These are phyloP conservation scores for Wakefieldia striispora DNA, from an alignment of 768 basidiomycete genomes.

Conservation along the genomic window DNA sequence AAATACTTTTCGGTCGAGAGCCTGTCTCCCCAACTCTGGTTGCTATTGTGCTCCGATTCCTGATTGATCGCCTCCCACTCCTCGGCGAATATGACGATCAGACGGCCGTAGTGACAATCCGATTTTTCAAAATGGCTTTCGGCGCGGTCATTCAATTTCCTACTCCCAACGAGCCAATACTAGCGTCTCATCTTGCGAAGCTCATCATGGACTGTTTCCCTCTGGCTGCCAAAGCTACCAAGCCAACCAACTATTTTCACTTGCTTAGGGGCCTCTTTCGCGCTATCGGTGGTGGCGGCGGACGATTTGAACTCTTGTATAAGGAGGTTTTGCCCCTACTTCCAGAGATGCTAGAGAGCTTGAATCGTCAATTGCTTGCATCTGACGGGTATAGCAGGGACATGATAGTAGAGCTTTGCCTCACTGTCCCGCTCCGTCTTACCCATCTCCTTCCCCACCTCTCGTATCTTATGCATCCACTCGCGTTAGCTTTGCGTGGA, in stretches of 20 bases:
- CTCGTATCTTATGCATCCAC: constrained; percentile 92
- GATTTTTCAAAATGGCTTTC: constrained; percentile 96
- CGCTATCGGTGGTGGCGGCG: constrained; percentile 87
- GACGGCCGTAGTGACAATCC: constrained; percentile 79
- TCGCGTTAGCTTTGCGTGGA: constrained; percentile 87
- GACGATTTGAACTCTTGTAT: constrained; percentile 91
- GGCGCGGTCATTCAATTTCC: constrained; percentile 77
- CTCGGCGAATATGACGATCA: constrained; percentile 85
- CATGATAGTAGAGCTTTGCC: constrained; percentile 94
- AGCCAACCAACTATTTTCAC: constrained; percentile 91
- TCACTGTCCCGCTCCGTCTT: constrained; percentile 93
- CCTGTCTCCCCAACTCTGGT: constrained; percentile 75
- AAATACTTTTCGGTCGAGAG: constrained; percentile 78
- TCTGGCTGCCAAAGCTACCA: constrained; percentile 85
- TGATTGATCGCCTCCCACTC: constrained; percentile 76
- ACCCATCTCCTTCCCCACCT: constrained; percentile 96
- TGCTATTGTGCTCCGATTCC: constrained; percentile 83
- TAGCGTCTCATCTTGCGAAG: constrained; percentile 91
- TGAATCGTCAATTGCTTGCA: constrained; percentile 85
- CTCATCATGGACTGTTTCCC: constrained; percentile 97
- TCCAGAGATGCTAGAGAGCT: constrained; percentile 94
- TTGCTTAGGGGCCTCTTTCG: constrained; percentile 91
- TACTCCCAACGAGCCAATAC: constrained; percentile 78
- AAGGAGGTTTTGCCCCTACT: constrained; percentile 94
- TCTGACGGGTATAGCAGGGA: constrained; percentile 83